Base-by-base conservation (phyloP, 306 rosid species). In the Quercus rubra region DNA sequence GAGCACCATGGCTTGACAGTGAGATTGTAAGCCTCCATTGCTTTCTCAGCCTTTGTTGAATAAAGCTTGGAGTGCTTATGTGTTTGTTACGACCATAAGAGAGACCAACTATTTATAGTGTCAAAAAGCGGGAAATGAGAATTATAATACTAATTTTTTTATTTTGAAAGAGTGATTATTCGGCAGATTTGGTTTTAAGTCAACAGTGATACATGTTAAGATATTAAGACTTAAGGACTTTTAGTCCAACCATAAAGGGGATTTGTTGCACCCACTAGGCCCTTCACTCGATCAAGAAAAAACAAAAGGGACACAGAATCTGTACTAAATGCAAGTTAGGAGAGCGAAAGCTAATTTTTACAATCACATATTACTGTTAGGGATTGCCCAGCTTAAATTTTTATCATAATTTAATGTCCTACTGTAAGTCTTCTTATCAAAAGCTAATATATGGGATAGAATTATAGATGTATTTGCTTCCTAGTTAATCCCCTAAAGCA, bases 251-350 rank as follows among this genome's bases (percentile, higher is more conserved):
- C 83, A 72, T 21, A 78, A 84, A 76, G 85, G 80, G 87, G 79
- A 91, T 91, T 94, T 88, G 97, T 91, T 92, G 89, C 93, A 94
- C 92, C 97, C 91, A 92, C 93, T 91, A 27, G 76, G 74, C 72
- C 82, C 79, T 72, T 79, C 80, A 75, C 14, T 77, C 70, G 59
- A 38, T 73, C 6, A 28, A 63, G 35, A 5, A 27, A 27, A 61
- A 27, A 28, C 41, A 28, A 63, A 63, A 15, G 17, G 1, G 6
- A 63, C 12, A 27, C n/a, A 63, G 2, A 11, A 1, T 30, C 4
- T 1, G 14, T 18, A 17, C 20, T 15, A 5, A 6, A 31, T 8
- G 71, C 71, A 66, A 7, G 71, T 66, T 30, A 17, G 14, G 54
- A 49, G 54, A 28, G 51, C 13, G 0, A 19, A 21, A 63, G 2